These are phyloP conservation scores for Epichloe gansuensis DNA, from an alignment of 2,329 filamentous ascomycete species.

Conservation along the genomic window DNA sequence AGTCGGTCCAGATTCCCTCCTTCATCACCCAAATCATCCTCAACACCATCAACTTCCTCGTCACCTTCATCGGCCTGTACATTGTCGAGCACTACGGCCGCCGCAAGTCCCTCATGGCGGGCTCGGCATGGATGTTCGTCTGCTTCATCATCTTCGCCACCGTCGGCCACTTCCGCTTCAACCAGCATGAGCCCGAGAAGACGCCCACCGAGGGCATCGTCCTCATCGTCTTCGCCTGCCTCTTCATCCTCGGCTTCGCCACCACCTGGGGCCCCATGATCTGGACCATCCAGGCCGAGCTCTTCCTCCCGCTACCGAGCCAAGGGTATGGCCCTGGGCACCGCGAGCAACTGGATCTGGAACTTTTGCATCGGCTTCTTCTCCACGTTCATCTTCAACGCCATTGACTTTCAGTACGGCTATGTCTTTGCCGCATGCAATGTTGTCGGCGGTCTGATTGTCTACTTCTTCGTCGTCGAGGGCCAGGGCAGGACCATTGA, in stretches of 20 bases:
- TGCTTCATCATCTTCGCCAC: constrained; percentile 50
- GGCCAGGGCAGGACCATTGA: constrained; percentile 43
- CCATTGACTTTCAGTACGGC: constrained; percentile 38
- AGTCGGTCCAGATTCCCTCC: constrained; percentile 38
- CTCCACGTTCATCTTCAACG: constrained; percentile 24
- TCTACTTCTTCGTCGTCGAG: constrained; percentile 45
- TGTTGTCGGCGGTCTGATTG: constrained; percentile 35
- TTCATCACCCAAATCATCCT: constrained; percentile 58
- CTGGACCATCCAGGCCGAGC: constrained; percentile 48
- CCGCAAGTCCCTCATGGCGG: constrained; percentile 48
- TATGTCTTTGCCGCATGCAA: constrained; percentile 42
- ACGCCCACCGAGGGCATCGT: constrained; percentile 38
- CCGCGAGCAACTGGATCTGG: constrained; percentile 31
- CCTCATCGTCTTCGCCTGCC: constrained; percentile 52
- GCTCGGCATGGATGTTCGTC: constrained; percentile 47
- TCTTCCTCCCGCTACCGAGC: constrained; percentile 34
- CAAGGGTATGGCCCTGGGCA: constrained; percentile 41
- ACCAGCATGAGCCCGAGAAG: constrained; percentile 20
- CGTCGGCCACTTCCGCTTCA: constrained; percentile 37
- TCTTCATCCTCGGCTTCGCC: constrained; percentile 41
- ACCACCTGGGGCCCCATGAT: constrained; percentile 38
- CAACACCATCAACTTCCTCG: constrained; percentile 53
- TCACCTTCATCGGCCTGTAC: constrained; percentile 57
- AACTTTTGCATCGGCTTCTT: constrained; percentile 29
- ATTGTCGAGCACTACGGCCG: constrained; percentile 57